Conservation (phyloP, 2,329 filamentous ascomycete genomes). For the Beauveria varroae region DNA sequence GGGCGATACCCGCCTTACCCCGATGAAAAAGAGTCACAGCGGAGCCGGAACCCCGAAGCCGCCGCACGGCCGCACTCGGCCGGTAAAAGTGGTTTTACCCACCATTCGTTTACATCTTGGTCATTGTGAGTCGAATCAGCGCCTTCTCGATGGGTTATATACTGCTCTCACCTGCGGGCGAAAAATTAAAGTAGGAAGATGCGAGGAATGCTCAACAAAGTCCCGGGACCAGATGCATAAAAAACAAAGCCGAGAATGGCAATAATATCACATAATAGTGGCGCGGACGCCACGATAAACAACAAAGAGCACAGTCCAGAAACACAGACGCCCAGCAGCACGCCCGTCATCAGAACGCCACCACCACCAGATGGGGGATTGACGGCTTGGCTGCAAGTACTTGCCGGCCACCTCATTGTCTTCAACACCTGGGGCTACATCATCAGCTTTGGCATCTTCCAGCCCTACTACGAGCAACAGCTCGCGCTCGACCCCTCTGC, state of each 20-base stretch:
- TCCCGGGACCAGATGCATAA: background rate
- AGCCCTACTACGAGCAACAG: constrained; percentile 28
- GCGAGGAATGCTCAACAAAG: background rate
- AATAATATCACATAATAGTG: no score
- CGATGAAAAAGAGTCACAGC: background rate
- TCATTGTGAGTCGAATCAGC: background rate
- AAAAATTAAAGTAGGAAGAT: no score
- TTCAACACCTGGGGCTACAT: constrained; percentile 33
- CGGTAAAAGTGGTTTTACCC: background rate
- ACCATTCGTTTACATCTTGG: no score
- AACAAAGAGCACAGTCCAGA: background rate
- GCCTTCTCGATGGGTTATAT: background rate
- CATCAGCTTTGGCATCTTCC: constrained; percentile 32
- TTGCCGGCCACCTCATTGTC: constrained; percentile 29
- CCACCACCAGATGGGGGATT: constrained; percentile 29
- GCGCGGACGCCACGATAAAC: background rate
- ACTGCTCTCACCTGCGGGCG: background rate
- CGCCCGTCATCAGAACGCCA: background rate
- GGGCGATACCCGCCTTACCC: background rate
- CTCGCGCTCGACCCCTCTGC: constrained; percentile 26
- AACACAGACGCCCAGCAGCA: background rate
- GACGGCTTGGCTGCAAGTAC: constrained; percentile 30
- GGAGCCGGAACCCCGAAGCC: background rate
- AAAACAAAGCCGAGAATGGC: background rate
- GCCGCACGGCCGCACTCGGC: background rate